Conservation (phyloP, 495 filamentous ascomycete species). For the Pseudoneurospora amorphoporcata region DNA sequence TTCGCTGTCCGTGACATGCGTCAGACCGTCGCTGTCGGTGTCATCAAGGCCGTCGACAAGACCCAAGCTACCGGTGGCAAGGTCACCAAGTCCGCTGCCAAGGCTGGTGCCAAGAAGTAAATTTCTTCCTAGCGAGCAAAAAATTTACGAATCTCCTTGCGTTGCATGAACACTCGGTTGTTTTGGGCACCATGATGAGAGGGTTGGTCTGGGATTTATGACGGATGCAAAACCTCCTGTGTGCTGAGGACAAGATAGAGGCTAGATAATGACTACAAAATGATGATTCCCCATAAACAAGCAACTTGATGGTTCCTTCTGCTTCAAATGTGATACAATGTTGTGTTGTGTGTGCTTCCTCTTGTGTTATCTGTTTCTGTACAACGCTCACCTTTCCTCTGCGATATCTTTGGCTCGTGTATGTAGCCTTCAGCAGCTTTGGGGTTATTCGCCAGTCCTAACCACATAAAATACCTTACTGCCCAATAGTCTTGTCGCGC, state of each 20-base stretch:
- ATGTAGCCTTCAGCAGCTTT: background rate
- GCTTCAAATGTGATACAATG: background rate
- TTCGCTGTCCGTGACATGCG: constrained; percentile 94
- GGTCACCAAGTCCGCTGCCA: constrained; percentile 66
- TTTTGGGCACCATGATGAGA: constrained; percentile 35
- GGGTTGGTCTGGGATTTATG: constrained; percentile 34
- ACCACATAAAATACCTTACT: background rate
- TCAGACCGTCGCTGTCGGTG: constrained; percentile 95
- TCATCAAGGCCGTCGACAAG: constrained; percentile 62
- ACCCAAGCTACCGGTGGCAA: constrained; percentile 29
- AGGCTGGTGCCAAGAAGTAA: constrained; percentile 55
- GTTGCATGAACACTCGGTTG: constrained; percentile 33
- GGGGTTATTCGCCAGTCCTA: background rate
- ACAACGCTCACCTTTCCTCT: background rate
- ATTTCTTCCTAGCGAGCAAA: constrained; percentile 10
- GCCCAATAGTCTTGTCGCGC: too few relatives aligned
- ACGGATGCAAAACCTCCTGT: constrained; percentile 35
- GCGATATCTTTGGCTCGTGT: background rate
- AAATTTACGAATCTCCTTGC: constrained; percentile 26
- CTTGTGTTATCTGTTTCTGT: background rate
- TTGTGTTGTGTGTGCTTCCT: background rate
- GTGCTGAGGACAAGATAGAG: constrained; percentile 45
- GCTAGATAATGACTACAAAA: constrained; percentile 30
- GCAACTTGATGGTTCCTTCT: background rate
- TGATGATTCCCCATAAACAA: constrained; percentile 15